phyloP scores from a whole-genome alignment of 2,329 filamentous ascomycete genomes.

The Epichloe gansuensis region DNA sequence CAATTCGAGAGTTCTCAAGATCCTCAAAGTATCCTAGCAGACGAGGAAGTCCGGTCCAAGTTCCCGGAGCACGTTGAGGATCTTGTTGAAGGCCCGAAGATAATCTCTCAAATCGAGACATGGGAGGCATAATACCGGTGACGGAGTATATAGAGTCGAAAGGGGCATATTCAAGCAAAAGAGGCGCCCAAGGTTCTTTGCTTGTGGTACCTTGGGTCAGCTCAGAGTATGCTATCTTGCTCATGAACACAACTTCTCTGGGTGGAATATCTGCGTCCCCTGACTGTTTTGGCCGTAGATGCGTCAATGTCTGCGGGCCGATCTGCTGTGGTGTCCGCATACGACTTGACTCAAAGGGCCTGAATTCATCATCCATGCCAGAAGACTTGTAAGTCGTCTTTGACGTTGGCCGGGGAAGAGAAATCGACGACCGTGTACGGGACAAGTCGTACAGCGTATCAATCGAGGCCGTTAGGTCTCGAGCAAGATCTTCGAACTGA shows the following conservation, averaged over 20 bases:
- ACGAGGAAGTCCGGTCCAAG: constrained; percentile 49
- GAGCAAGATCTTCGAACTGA: constrained; percentile 63
- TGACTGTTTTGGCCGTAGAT: constrained; percentile 29
- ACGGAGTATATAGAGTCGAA: constrained; percentile 50
- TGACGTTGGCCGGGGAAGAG: constrained; percentile 18
- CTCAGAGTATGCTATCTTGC: constrained; percentile 38
- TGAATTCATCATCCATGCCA: constrained; percentile 32
- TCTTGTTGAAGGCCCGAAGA: constrained; percentile 44
- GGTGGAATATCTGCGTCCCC: constrained; percentile 17
- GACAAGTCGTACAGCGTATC: constrained; percentile 71
- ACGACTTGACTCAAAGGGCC: constrained; percentile 44
- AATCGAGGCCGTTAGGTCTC: constrained; percentile 63
- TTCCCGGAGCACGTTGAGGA: constrained; percentile 35
- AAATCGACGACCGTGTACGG: constrained; percentile 42
- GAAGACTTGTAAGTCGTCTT: constrained; percentile 24
- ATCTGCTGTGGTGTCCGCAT: constrained; percentile 50
- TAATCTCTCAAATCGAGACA: constrained; percentile 51
- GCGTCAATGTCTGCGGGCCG: constrained; percentile 39
- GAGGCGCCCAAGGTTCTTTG: constrained; percentile 35
- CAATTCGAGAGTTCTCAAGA: constrained; percentile 53
- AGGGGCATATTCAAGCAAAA: constrained; percentile 59
- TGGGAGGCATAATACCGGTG: constrained; percentile 50
- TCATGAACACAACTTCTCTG: constrained; percentile 36
- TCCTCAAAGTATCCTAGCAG: constrained; percentile 65
- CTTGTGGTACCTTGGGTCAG: constrained; percentile 29